phyloP scores from a whole-genome alignment of 257 asterid species.

The Anisodus acutangulus region DNA sequence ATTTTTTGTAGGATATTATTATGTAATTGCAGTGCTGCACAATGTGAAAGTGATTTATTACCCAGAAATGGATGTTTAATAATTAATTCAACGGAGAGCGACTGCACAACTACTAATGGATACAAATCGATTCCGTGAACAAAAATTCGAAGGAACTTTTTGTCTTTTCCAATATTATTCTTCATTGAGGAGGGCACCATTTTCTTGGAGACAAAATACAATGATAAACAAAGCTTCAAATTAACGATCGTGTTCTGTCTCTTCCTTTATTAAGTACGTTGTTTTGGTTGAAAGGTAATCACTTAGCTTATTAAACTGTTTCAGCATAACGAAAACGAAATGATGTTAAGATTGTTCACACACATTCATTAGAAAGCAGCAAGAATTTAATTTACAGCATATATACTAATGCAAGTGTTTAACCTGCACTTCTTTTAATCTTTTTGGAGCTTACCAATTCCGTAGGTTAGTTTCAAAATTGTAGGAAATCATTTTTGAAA shows the following conservation, averaged over 20 bases:
- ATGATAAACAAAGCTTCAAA: background rate
- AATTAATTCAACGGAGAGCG: conserved; percentile 17
- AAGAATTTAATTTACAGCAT: too few species aligned
- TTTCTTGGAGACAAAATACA: background rate
- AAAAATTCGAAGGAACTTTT: background rate
- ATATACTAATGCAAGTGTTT: too few species aligned
- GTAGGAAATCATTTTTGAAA: too few species aligned
- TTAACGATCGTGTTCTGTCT: background rate
- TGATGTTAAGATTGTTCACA: background rate
- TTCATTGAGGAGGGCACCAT: background rate
- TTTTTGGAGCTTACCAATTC: too few species aligned
- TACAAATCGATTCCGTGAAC: background rate
- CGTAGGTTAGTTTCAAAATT: too few species aligned
- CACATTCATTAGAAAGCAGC: background rate
- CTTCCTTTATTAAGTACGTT: background rate
- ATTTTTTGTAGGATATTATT: conserved; percentile 12
- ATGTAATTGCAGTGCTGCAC: background rate
- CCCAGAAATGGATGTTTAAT: background rate
- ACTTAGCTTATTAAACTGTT: background rate
- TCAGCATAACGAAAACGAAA: background rate
- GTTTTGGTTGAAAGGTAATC: background rate
- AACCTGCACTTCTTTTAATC: too few species aligned
- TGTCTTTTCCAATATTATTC: background rate
- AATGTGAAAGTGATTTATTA: conserved; percentile 15
- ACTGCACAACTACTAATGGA: background rate